Base-by-base conservation (phyloP, 2,329 filamentous ascomycete genomes). In the Penicillium sp. region DNA sequence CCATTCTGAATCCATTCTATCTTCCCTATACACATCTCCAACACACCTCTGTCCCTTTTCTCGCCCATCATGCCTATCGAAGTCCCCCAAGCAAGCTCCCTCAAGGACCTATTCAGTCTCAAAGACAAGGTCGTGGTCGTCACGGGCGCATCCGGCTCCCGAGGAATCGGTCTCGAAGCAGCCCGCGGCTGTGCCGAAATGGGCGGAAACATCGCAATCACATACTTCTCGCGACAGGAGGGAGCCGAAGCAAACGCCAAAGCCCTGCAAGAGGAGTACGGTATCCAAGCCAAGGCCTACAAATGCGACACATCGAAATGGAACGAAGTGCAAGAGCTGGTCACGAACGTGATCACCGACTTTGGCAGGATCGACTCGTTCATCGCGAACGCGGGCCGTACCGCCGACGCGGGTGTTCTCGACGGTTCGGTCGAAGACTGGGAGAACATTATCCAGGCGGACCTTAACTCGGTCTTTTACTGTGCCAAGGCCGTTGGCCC, bases 401-500 rank as follows among this genome's bases (percentile, higher is more conserved):
- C 88, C 6, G 86, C 87, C 61, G 81, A 87, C 75, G 77, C 76
- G 50, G 87, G 87, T 55, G 80, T 90, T 67, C 77, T 90, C 48
- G 87, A 90, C 59, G 85, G 84, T 69, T 82, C 84, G 21, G 84
- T 88, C 23, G 80, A 87, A 68, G 88, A 90, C 69, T 85, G 85
- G 69, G 85, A 91, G 70, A 83, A 86, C 72, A 90, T 96, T 78
- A 81, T 96, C 73, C 84, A 88, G 66, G 87, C 93, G 66, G 95
- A 97, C 74, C 80, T 96, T 62, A 94, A 86, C 21, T 92, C 91
- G 12, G 86, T 82, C 29, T 90, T 91, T 75, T 85, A 92, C 82
- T 95, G 90, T 60, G 90, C 91, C 23, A 90, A 93, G 78, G 90
- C 90, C 21, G 89, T 90, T 18, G 92, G 91, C 32, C 82, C 86